phyloP scores from a whole-genome alignment of 352 stramenopile genomes.

The Phytophthora sp. region DNA sequence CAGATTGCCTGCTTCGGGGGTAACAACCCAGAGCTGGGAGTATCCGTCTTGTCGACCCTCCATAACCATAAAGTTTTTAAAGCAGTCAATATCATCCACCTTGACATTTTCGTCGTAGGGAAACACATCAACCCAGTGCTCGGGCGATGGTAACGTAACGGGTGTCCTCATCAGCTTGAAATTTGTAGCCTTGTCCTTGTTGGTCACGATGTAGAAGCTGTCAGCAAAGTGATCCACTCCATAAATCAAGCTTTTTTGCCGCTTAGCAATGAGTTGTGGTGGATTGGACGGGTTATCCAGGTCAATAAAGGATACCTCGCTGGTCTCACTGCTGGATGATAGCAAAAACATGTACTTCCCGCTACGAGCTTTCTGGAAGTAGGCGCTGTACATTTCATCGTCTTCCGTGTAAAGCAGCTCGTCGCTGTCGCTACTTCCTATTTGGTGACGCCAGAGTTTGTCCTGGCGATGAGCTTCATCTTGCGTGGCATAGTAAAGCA shows the following conservation, averaged over 20 bases:
- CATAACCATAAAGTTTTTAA: conserved; percentile 89
- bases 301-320: conserved; percentile 87
- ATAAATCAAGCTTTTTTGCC: conserved; percentile 80
- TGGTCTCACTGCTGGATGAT: conserved; percentile 91
- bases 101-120: conserved; percentile 82
- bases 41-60: conserved; percentile 86
- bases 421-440: conserved; percentile 79
- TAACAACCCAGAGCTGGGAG: conserved; percentile 87
- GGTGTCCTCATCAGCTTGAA: conserved; percentile 91
- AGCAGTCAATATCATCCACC: conserved; percentile 88
- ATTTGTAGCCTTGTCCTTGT: conserved; percentile 93
- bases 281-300: conserved; percentile 52
- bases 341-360: conserved; percentile 93
- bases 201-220: conserved; percentile 95
- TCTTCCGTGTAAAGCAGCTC: conserved; percentile 94
- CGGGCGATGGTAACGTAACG: conserved; percentile 46
- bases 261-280: conserved; percentile 67
- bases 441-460: conserved; percentile 92
- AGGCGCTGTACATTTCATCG: conserved; percentile 94
- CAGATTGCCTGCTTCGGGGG: conserved; percentile 53
- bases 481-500: conserved; percentile 95
- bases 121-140: conserved; percentile 91
- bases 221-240: conserved; percentile 87
- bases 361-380: conserved; percentile 92
- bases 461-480: conserved; percentile 93